Evolutionary conservation across 2,329 filamentous ascomycete species (phyloP), one percentile per base, ranked within the genome.

Genomic region (Microcyclosporella mali): DNA sequence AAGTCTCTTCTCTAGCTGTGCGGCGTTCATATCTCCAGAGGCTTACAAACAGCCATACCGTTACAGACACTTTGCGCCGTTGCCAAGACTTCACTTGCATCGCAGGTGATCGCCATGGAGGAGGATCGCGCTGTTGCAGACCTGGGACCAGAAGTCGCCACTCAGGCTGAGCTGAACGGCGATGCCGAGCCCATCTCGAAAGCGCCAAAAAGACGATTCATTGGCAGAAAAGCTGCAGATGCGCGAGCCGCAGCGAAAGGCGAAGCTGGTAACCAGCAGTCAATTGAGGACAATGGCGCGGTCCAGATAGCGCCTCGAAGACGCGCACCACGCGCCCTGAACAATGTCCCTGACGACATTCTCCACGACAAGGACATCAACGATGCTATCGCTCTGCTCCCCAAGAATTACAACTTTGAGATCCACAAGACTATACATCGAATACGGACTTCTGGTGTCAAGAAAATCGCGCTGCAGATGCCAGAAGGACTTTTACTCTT

Each of bases 371-470:
- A 81, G 36, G 85, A 84, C 36, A 85, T 98, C 59, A 90, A 90
- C 64, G 84, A 82, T 33, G 92, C 92, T 3, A 88, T 97, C 45
- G 75, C 81, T 4, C 77, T 98, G 25, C 79, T 98, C 2, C 92
- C 92, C 1, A 72, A 79, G n/a, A 98, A 98, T 71, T 98, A 98
- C 75, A 90, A 86, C 57, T 98, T 98, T 64, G 92, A 98, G 70
- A 88, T 98, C 43, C 92, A 88, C 63, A 98, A 98, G 70, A 98
- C 92, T 7, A 94, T 98, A 58, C 88, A 97, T 67, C 82, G 90
- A 36, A 89, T 98, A 64, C 84, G 87, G 33, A 84, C 82, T 1
- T 80, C 84, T 7, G 81, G 78, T 7, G 82, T 89, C 1, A 90
- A 82, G 61, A 84, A 82, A 53, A 82, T 98, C 2, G 94, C 90